Base-by-base conservation (phyloP, 1,284 basidiomycete genomes). In the Trichosporon sp. region DNA sequence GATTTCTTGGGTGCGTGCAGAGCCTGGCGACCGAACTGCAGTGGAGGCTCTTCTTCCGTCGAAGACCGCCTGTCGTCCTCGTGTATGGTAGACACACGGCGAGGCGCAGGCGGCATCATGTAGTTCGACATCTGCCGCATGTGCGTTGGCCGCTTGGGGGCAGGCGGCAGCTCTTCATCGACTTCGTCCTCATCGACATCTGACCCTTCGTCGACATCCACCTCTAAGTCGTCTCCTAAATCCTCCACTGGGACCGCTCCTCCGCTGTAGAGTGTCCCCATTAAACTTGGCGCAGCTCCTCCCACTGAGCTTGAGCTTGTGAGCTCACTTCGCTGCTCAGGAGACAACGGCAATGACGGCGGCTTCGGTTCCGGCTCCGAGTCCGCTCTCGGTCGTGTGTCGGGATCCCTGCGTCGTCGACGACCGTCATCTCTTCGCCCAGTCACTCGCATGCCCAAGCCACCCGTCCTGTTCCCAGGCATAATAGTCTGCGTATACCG, bases 401-500 rank as follows among this genome's bases (percentile, higher is more conserved):
- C 49, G 16, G 49, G 49, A n/a, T 54, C 49, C 14, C 25, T 31
- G 7, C 49, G 49, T n/a, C 49, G 49, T 27, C 49, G 49, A 4
- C 49, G 63, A 29, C 23, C 40, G 32, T 36, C 56, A 10, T 32
- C 59, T 2, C 60, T 40, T 19, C 74, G 54, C 0, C 74, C 76
- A 5, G 71, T 66, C 5, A 90, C 87, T 23, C 89, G 84, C 80
- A 91, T 85, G 0, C 90, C 90, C 1, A 87, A 78, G 0, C 84
- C 87, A 4, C 87, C 87, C 0, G 83, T 82, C 32, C 84, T 76
- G 1, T 78, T 83, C 14, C 84, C 83, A 2, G 86, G 89, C 84
- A 93, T 88, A 72, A 95, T 95, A 0, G 92, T 95, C 71, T 89
- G 87, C 4, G 89, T 89, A 75, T 94, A 89, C 71, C 88, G 89